Conservation (phyloP, 164 flowering plant species). For the Magnolia officinalis region DNA sequence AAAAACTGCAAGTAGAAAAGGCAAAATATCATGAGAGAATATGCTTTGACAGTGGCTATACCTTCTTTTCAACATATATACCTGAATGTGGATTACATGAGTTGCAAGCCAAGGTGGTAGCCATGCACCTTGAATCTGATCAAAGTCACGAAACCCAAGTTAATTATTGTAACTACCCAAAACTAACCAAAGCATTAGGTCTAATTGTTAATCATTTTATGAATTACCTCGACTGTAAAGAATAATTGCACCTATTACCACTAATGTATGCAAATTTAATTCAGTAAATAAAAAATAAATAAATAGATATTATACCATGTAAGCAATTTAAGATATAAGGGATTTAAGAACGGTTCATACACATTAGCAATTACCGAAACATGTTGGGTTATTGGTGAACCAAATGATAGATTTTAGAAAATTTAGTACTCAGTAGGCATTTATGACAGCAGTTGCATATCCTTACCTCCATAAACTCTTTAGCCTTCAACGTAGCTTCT, state of each 20-base stretch:
- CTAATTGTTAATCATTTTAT: too few relatives aligned
- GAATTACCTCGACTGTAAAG: too few relatives aligned
- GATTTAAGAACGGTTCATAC: too few relatives aligned
- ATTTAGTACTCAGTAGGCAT: neutral
- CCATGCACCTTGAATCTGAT: conserved; percentile 93
- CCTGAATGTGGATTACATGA: conserved; percentile 54
- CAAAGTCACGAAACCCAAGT: neutral
- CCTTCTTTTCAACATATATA: conserved; percentile 16
- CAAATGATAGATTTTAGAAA: neutral
- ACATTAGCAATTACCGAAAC: too few relatives aligned
- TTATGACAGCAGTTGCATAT: neutral
- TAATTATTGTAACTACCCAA: neutral
- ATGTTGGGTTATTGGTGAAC: too few relatives aligned
- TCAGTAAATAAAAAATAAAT: too few relatives aligned
- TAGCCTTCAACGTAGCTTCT: conserved; percentile 7
- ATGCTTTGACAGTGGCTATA: neutral
- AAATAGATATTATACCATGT: too few relatives aligned
- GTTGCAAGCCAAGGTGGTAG: conserved; percentile 88
- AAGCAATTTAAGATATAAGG: too few relatives aligned
- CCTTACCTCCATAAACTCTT: conserved; percentile 6
- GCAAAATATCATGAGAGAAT: neutral
- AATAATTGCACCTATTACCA: too few relatives aligned
- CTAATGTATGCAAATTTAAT: too few relatives aligned
- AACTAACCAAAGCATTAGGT: too few relatives aligned
- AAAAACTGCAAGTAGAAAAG: conserved; percentile 33